Percentiles rank a stretch among this genome's conserved stretches.
phyloP scores from a whole-genome alignment of 441 rosid genomes.

The Dalechampia spathulata region DNA sequence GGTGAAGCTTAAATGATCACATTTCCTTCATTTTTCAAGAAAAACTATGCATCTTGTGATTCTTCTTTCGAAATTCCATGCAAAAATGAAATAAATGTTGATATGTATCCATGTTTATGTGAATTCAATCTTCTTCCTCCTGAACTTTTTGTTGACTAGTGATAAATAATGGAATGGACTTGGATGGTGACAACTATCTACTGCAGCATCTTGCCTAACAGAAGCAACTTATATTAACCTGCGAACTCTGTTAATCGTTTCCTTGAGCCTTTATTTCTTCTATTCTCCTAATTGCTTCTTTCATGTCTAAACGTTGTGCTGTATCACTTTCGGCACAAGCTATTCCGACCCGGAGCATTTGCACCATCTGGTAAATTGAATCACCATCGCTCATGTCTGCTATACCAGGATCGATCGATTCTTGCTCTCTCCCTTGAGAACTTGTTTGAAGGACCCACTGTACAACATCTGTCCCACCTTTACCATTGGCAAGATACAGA shows the following conservation, averaged over 20 bases:
- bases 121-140: background rate
- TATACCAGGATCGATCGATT: slow-evolving; percentile 72
- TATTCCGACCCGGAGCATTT: slow-evolving; percentile 49
- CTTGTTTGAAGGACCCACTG: slow-evolving; percentile 51
- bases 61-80: background rate
- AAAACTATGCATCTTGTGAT: too few relatives aligned
- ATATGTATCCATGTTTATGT: too few relatives aligned
- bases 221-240: background rate
- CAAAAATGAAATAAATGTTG: too few relatives aligned
- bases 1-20: too few relatives aligned
- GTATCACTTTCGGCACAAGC: slow-evolving; percentile 47
- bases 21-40: too few relatives aligned
- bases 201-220: background rate
- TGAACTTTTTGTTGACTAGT: background rate
- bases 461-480: slow-evolving; percentile 65
- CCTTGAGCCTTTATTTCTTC: slow-evolving; percentile 36
- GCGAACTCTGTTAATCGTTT: background rate
- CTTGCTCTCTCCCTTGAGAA: slow-evolving; percentile 39
- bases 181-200: background rate
- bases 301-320: slow-evolving; percentile 36
- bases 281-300: slow-evolving; percentile 56
- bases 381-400: slow-evolving; percentile 18
- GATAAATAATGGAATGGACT: background rate
- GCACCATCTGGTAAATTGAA: slow-evolving; percentile 38
- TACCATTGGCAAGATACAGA: slow-evolving; percentile 57